Conservation (phyloP, 2,329 filamentous ascomycete genomes). For the Dactylellina leptospora region DNA sequence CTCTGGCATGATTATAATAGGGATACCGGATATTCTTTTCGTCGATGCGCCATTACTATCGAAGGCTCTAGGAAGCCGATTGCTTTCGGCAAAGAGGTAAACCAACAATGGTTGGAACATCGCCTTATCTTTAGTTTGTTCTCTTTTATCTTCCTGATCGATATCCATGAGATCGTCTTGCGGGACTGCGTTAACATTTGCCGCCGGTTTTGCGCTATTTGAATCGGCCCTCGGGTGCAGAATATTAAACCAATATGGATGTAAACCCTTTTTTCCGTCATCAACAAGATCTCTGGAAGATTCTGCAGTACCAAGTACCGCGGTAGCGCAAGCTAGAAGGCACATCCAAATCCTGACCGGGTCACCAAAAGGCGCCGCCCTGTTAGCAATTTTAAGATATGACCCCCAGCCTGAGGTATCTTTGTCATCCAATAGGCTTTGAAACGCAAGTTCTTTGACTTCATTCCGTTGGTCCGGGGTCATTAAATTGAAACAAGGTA, state of each 20-base stretch:
- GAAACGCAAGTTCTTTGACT: conserved; percentile 64
- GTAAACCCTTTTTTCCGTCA: conserved; percentile 80
- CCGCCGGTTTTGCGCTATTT: conserved; percentile 28
- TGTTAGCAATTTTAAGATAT: conserved; percentile 83
- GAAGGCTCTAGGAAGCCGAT: conserved; percentile 58
- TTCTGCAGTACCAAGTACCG: conserved; percentile 67
- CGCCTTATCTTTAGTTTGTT: conserved; percentile 58
- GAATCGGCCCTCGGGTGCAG: conserved; percentile 63
- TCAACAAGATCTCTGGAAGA: conserved; percentile 85
- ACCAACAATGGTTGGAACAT: conserved; percentile 62
- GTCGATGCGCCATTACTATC: conserved; percentile 46
- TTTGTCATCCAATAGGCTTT: conserved; percentile 72
- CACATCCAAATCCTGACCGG: conserved; percentile 86
- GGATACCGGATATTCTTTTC: conserved; percentile 38
- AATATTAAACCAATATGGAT: conserved; percentile 74
- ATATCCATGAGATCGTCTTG: conserved; percentile 53
- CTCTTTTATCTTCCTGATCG: conserved; percentile 34
- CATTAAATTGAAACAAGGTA: conserved; percentile 74
- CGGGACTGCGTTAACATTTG: conserved; percentile 47
- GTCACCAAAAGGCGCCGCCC: conserved; percentile 82
- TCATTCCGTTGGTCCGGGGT: conserved; percentile 61
- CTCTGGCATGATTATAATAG: conserved; percentile 53
- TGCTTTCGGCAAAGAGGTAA: conserved; percentile 62
- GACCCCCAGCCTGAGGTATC: conserved; percentile 67
- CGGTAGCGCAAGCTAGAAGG: conserved; percentile 70